Evolutionary conservation across 441 rosid genomes (phyloP).

Genomic region (Brassica balearica): DNA sequence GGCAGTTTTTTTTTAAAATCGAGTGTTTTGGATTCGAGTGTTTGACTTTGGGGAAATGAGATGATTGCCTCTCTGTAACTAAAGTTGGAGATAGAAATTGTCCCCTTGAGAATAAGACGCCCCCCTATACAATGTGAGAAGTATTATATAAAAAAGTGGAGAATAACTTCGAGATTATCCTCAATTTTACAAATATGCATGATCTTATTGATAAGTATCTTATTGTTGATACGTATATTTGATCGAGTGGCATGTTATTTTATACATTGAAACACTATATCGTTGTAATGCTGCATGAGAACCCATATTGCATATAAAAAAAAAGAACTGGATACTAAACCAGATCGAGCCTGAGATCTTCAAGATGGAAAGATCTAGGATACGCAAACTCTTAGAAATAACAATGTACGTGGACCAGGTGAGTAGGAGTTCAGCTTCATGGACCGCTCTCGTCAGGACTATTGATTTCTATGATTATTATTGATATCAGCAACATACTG

Average conservation of each 20-base stretch:
- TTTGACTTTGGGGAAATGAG: conserved; percentile 32
- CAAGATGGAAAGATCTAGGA: not conserved
- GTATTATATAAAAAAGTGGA: not conserved
- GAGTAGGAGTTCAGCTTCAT: no score
- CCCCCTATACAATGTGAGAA: conserved; percentile 5
- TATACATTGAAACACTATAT: not conserved
- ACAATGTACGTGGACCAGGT: no score
- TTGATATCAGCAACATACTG: no score
- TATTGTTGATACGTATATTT: no score
- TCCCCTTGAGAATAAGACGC: conserved; percentile 39
- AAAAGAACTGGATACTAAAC: not conserved
- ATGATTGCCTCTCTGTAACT: conserved; percentile 38
- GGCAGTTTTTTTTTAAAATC: conserved; percentile 37
- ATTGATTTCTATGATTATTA: no score
- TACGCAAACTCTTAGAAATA: no score
- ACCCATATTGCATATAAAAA: not conserved
- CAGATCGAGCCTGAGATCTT: not conserved
- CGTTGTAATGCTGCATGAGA: not conserved
- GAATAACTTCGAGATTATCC: not conserved
- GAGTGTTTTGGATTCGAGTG: conserved; percentile 14
- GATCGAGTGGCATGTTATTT: not conserved
- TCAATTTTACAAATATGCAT: not conserved
- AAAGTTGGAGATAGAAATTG: conserved; percentile 33
- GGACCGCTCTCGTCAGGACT: no score
- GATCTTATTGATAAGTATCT: not conserved